Evolutionary conservation across 2,329 filamentous ascomycete species (phyloP), one percentile per base, ranked within the genome.

Genomic region (Cyclaneusma minus): DNA sequence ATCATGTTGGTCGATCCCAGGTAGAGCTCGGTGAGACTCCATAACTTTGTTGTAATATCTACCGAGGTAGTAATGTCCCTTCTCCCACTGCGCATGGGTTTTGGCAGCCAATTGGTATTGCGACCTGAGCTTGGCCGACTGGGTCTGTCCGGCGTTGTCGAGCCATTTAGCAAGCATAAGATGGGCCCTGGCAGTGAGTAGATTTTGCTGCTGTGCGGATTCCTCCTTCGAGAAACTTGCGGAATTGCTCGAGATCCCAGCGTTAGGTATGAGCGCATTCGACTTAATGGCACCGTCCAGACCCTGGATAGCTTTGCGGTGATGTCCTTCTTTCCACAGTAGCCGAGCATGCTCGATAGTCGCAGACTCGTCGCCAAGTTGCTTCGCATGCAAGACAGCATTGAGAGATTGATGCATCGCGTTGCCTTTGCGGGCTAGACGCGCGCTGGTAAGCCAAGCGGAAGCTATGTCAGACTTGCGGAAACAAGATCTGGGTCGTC

Each of bases 31-130:
- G 48, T 95, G 84, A 0, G 83, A 81, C 42, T 95, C 87, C 3
- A 94, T 59, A 4, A 95, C 67, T 50, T 94, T 98, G 49, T 93
- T 91, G 62, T 98, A 98, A 51, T 95, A 84, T 24, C 87, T 83
- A 4, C 89, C 89, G 7, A 99, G 66, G 48, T 94, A 93, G 49
- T 95, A 98, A 47, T 95, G 87, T 0, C 83, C 85, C 51, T 94
- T 95, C 47, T 98, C 89, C 85, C 87, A 98, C 27, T 70, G 70
- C 4, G 60, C 55, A 40, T 62, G 58, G 2, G 68, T 72, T 44
- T 67, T 73, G n/a, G 79, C 69, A 1, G 85, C 85, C 37, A 78
- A 68, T 35, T 84, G 76, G 42, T 94, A 98, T 44, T 82, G 81
- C 28, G 73, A 65, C 23, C 82, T 71, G 35, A 95, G 65, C 4